phyloP scores from a whole-genome alignment of 78 protist species.

The Dictyostelium intermedium region DNA sequence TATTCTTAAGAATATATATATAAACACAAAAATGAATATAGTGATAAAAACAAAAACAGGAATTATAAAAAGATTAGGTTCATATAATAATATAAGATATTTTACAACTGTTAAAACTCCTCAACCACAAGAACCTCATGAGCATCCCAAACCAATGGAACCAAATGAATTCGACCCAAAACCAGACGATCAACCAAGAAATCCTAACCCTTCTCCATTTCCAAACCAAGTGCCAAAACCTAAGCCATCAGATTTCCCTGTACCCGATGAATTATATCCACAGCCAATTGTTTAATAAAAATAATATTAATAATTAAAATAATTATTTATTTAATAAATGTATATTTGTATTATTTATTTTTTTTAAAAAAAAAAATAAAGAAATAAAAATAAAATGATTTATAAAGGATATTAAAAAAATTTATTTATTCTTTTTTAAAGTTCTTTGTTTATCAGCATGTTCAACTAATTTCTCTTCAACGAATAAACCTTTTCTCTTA shows the following conservation, averaged over 20 bases:
- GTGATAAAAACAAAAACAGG: background rate
- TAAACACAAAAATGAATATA: background rate
- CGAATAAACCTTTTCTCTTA: conserved; percentile 91
- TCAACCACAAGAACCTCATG: background rate
- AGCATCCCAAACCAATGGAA: background rate
- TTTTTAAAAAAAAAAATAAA: no score
- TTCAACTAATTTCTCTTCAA: conserved; percentile 94
- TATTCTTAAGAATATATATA: no score
- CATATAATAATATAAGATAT: background rate
- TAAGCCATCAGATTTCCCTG: background rate
- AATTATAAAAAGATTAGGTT: background rate
- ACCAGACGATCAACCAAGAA: background rate
- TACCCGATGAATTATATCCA: background rate
- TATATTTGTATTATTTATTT: no score
- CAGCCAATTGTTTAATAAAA: background rate
- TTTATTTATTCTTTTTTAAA: conserved; percentile 85
- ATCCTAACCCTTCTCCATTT: background rate
- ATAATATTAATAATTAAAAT: background rate
- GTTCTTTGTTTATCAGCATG: conserved; percentile 97
- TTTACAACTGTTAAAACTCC: background rate
- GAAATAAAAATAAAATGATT: background rate
- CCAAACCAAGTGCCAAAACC: background rate
- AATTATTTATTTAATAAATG: no score
- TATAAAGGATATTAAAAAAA: background rate
- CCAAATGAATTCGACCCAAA: background rate